These are phyloP conservation scores for Zygnema circumcarinatum DNA, from an alignment of 139 green algal genomes.

Conservation along the genomic window DNA sequence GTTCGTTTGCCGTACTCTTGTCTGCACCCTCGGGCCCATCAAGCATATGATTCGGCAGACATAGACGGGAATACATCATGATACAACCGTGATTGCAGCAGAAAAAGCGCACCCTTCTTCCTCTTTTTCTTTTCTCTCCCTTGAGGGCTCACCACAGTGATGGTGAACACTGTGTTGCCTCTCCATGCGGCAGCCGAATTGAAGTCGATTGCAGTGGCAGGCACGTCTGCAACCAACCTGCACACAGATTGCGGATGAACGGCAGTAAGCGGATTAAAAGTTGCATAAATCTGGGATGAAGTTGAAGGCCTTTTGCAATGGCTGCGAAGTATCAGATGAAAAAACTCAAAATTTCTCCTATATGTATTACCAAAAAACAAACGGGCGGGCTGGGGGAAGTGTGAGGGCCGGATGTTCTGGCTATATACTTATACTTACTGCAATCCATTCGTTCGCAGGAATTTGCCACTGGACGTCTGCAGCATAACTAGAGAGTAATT, in stretches of 20 bases:
- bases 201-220: neutral
- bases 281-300: too few species aligned
- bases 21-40: too few species aligned
- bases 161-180: neutral
- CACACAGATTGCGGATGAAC: neutral
- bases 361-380: neutral
- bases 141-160: neutral
- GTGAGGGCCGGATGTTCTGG: neutral
- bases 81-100: neutral
- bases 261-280: too few species aligned
- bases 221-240: slow-evolving; percentile 2
- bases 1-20: neutral
- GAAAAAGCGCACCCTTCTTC: slow-evolving; percentile 1
- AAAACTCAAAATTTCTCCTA: neutral
- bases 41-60: too few species aligned
- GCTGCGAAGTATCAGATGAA: neutral
- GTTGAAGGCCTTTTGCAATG: too few species aligned
- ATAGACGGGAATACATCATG: too few species aligned
- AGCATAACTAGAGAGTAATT: neutral
- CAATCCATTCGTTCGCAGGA: neutral
- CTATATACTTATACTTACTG: neutral
- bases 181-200: neutral
- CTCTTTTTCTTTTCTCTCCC: neutral
- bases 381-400: neutral
- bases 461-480: neutral